Base-by-base conservation (phyloP, 129 eudicot species). In the Cynara cardunculus region DNA sequence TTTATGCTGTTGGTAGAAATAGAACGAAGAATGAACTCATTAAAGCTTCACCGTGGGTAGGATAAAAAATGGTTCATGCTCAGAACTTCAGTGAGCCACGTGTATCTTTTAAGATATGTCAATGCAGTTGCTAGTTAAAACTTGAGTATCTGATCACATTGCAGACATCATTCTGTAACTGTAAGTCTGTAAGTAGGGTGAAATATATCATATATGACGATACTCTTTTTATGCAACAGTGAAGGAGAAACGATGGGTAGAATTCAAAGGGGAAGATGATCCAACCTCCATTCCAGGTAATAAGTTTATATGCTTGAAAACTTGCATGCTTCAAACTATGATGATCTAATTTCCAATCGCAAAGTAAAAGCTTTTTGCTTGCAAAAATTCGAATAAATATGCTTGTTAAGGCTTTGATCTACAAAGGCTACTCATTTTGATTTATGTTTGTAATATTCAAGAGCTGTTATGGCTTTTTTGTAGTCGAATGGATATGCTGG, bases 401-500 rank as follows among this genome's bases (percentile, higher is more conserved):
- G 74, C 75, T 31, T 59, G 69, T 18, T 32, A 14, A 75, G 64
- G 72, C 7, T 62, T 46, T 30, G 9, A 5, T 31, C 19, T 11
- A 56, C 26, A 53, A 21, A 2, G 31, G 56, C 59, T 53, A 25
- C 59, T 24, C 46, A 16, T 30, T 46, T 67, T 27, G 25, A 56
- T 69, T 66, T 67, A 7, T 72, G 72, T 72, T 72, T 76, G 72
- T 30, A 25, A 39, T 78, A 44, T 19, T 82, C 3, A 87, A 81
- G 27, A 46, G 69, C 9, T 72, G 41, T 80, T 72, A 10, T 74
- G 31, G 59, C 35, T 10, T 32, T 64, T 28, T 66, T 86, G 85
- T 87, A 96, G 99, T 96, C 80, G 99, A 96, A 86, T 96, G 99
- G 99, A 92, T 96, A 84, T 91, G 97, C 76, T 96, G 99, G 99